These are phyloP conservation scores for Hamamelis virginiana DNA, from an alignment of 164 flowering plant species.

Conservation along the genomic window DNA sequence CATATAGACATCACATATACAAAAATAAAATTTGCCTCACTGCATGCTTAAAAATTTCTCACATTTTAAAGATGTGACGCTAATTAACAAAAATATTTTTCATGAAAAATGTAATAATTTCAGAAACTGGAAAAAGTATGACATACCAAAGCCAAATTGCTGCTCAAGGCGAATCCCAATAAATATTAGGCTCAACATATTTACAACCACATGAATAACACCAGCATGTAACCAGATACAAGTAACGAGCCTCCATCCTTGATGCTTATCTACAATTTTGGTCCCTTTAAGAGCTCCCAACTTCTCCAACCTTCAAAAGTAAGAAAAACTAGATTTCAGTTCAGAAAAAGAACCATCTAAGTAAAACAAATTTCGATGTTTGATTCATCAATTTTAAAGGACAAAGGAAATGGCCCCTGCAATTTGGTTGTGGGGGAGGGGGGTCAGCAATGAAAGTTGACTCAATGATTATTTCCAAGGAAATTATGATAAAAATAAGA, in stretches of 20 bases:
- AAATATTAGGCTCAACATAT: slow-evolving; percentile 74
- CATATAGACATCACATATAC: too few relatives aligned
- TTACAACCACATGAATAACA: slow-evolving; percentile 66
- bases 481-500: too few relatives aligned
- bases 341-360: neutral
- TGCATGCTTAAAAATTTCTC: too few relatives aligned
- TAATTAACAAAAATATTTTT: too few relatives aligned
- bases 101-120: too few relatives aligned
- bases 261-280: slow-evolving; percentile 54
- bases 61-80: too few relatives aligned
- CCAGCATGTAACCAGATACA: slow-evolving; percentile 92
- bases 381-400: neutral
- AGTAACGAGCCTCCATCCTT: slow-evolving; percentile 84
- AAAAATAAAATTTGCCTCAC: too few relatives aligned
- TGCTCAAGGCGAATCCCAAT: slow-evolving; percentile 90
- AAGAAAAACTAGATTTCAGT: slow-evolving; percentile 1
- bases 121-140: neutral
- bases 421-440: too few relatives aligned
- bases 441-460: too few relatives aligned
- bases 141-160: slow-evolving; percentile 85
- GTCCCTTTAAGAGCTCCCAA: slow-evolving; percentile 70
- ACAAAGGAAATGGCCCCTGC: neutral
- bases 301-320: slow-evolving; percentile 53
- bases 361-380: neutral
- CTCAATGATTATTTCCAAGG: too few relatives aligned